Base-by-base conservation (phyloP, 768 basidiomycete species). In the Phanerochaete sordida region DNA sequence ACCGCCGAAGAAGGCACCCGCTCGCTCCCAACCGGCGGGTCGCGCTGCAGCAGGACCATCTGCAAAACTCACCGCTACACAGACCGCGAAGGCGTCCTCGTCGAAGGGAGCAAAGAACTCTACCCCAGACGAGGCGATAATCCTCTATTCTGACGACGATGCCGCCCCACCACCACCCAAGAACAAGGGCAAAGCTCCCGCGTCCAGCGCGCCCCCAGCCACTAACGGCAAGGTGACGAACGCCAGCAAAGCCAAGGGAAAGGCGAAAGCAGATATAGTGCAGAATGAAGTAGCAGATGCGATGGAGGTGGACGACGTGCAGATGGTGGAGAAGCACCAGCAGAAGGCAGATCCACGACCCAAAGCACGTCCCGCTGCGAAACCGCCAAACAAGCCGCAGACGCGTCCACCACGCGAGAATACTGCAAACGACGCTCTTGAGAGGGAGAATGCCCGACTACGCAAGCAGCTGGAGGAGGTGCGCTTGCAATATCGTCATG, bases 201-300 rank as follows among this genome's bases (percentile, higher is more conserved):
- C 54, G 39, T n/a, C n/a, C n/a, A 43, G 11, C 7, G 21, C 53
- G 3, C 58, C 53, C 16, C 24, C 55, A 11, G 24, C 37, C 0
- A 26, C 57, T 5, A 66, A 64, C n/a, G 64, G 61, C 2, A 75
- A 74, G 60, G 69, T 65, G 6, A 79, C 76, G 65, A 71, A 68
- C 2, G 79, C 76, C 65, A 71, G 68, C 2, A 76, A 68, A 51
- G 73, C 67, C 48, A 69, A 67, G 53, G 64, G 66, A 33, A 70
- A 63, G 56, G 46, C 52, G 56, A 74, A 67, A 43, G 63, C 64
- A 2, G 60, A 64, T 62, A 19, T 19, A 28, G 43, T 58, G 43
- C 27, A 31, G 6, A 47, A 8, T 35, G 43, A 28, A 57, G 47
- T 59, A 33, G 64, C 2, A 0, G 58, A 64, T 19, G 55, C 56